A percentile compares a stretch with the other conserved stretches of the same genome.
Conservation (phyloP, 805 yeast species). For the Schizosaccharomyces osmophilus region DNA sequence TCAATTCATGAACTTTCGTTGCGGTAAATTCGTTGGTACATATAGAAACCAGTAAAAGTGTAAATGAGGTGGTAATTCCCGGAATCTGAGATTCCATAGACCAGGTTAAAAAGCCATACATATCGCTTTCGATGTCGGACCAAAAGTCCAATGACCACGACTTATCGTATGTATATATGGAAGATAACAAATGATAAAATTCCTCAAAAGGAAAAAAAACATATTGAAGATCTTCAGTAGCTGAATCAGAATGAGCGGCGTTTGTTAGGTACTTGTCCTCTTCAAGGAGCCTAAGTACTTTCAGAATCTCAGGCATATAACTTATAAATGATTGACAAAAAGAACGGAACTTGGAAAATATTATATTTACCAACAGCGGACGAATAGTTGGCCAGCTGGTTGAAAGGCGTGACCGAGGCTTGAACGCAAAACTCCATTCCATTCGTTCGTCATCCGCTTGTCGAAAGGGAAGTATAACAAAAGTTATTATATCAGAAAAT, state of each 20-base stretch:
- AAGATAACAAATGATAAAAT: background rate
- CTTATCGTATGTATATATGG: background rate
- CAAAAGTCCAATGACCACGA: background rate
- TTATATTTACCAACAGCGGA: background rate
- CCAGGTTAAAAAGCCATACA: slow-evolving; percentile 1
- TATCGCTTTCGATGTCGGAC: background rate
- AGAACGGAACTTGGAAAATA: background rate
- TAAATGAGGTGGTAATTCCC: background rate
- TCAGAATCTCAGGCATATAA: slow-evolving; percentile 1
- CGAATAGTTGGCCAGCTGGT: background rate
- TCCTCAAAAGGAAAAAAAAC: background rate
- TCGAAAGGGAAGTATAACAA: background rate
- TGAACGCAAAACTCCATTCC: background rate
- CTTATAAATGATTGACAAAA: background rate
- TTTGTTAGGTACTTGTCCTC: background rate
- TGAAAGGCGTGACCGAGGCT: background rate
- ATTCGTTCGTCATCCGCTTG: background rate
- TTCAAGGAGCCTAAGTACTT: background rate
- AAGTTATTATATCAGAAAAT: background rate
- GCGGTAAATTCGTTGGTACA: background rate
- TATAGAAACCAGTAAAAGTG: background rate
- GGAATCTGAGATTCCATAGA: background rate
- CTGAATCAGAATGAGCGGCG: background rate
- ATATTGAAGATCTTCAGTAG: background rate
- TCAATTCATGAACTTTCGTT: background rate